Conservation (phyloP, 2,329 filamentous ascomycete species). For the Chaetothyriales sp. region DNA sequence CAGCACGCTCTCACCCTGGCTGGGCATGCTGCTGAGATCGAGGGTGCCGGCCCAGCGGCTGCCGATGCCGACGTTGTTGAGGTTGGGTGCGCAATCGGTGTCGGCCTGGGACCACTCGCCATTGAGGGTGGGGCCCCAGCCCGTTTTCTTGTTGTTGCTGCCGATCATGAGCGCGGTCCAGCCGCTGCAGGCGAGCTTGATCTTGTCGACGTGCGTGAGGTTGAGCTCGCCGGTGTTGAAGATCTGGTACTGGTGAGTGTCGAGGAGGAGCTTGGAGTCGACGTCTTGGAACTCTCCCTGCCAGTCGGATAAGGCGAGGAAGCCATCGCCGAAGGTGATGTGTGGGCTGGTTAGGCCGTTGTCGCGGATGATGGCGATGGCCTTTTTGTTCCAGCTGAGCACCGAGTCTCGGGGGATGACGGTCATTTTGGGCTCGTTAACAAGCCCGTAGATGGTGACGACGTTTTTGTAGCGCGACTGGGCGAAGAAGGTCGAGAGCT, state of each 20-base stretch:
- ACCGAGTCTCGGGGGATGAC: constrained; percentile 50
- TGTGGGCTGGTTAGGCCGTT: constrained; percentile 57
- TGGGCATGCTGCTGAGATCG: constrained; percentile 42
- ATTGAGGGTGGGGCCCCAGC: constrained; percentile 82
- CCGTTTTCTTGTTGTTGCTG: constrained; percentile 49
- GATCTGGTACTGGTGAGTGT: constrained; percentile 96
- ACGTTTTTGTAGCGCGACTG: constrained; percentile 88
- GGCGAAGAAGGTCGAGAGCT: constrained; percentile 80
- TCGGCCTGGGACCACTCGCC: constrained; percentile 97
- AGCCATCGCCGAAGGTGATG: constrained; percentile 86
- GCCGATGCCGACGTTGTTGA: constrained; percentile 82
- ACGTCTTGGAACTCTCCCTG: constrained; percentile 63
- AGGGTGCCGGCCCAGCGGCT: constrained; percentile 87
- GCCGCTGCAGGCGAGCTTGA: constrained; percentile 72
- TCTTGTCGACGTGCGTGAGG: constrained; percentile 67
- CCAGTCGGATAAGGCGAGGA: constrained; percentile 84
- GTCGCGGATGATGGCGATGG: constrained; percentile 55
- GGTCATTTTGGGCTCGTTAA: constrained; percentile 87
- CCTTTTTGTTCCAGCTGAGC: constrained; percentile 63
- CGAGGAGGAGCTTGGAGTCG: constrained; percentile 60
- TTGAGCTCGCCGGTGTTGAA: constrained; percentile 84
- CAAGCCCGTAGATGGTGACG: constrained; percentile 81
- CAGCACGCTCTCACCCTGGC: constrained; percentile 27
- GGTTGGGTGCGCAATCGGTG: constrained; percentile 74
- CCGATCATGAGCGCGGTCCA: constrained; percentile 69